Base-by-base conservation (phyloP, 106 monocot species). In the Dendrobium catenatum region DNA sequence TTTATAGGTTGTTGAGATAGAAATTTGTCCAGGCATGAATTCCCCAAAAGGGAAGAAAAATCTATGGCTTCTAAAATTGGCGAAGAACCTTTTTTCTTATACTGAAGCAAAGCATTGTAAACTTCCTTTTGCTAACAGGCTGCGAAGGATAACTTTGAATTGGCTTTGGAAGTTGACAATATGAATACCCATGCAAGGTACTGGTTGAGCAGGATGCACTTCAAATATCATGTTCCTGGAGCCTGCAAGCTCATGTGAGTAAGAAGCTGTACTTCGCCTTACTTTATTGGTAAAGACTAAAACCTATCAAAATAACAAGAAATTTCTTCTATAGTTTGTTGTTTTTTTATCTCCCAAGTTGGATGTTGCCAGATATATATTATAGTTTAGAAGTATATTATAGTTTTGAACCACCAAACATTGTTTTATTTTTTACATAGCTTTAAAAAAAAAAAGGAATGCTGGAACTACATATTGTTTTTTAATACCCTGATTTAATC, bases 121-220 rank as follows among this genome's bases (percentile, higher is more conserved):
- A 73, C 19, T 42, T 42, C 10, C 7, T 5, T 19, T 74, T 74
- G 43, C 37, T 40, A 70, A 74, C 74, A 94, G 94, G 76, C 84
- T 72, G 97, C 94, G 33, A 98, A 98, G 87, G 97, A 98, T 80
- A 98, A 95, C 73, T 98, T 98, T 85, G 97, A 98, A 82, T 67
- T 98, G 80, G 97, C 97, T 20, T 82, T 98, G 66, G 97, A 98
- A 89, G 72, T 93, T 41, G 94, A 98, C 75, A 98, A 98, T 78
- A 85, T 89, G 88, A 94, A 95, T 54, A 93, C 93, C 49, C 97
- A 98, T 85, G 97, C 94, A 19, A 94, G 93, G 80, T 95, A 91
- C 68, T 98, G 94, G 97, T 75, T 98, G 76, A 86, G 85, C 3
- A 92, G 84, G 88, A 91, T 98, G 90, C 97, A 98, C 86, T 93